Evolutionary conservation across 805 yeast genomes (phyloP).

Genomic region (Saccharomycopsis sp.): DNA sequence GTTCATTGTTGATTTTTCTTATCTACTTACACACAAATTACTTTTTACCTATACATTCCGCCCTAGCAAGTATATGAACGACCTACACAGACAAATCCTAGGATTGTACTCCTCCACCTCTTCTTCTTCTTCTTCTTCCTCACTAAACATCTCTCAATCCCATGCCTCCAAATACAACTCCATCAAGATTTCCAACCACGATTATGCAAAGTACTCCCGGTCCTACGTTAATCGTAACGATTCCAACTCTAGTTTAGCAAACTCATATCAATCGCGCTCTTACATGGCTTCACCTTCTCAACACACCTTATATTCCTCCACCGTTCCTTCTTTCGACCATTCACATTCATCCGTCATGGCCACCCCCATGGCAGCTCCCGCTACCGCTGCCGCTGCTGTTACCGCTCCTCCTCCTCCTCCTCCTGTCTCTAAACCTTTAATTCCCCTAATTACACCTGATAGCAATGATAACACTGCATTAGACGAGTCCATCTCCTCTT

Average conservation of each 20-base stretch:
- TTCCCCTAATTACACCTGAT: too few relatives aligned
- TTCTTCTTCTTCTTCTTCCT: neutral
- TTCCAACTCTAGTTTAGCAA: neutral
- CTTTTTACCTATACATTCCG: too few relatives aligned
- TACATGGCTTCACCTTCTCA: neutral
- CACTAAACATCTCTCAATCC: neutral
- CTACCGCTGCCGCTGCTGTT: too few relatives aligned
- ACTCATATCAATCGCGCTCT: neutral
- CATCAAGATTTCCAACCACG: constrained; percentile 17
- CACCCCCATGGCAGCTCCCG: neutral
- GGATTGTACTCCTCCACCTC: neutral
- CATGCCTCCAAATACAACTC: constrained; percentile 4
- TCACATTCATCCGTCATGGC: neutral
- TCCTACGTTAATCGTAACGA: constrained; percentile 6
- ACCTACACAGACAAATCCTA: too few relatives aligned
- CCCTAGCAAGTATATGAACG: too few relatives aligned
- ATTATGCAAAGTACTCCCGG: constrained; percentile 19
- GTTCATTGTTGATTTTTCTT: too few relatives aligned
- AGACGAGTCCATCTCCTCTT: too few relatives aligned
- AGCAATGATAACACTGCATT: too few relatives aligned
- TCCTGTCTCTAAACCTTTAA: too few relatives aligned
- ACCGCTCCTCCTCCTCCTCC: too few relatives aligned
- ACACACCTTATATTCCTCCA: neutral
- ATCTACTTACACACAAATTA: too few relatives aligned
- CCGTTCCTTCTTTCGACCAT: neutral